phyloP scores from a whole-genome alignment of 1,139 yeast species.

The Tardiomyces digboiensis region DNA sequence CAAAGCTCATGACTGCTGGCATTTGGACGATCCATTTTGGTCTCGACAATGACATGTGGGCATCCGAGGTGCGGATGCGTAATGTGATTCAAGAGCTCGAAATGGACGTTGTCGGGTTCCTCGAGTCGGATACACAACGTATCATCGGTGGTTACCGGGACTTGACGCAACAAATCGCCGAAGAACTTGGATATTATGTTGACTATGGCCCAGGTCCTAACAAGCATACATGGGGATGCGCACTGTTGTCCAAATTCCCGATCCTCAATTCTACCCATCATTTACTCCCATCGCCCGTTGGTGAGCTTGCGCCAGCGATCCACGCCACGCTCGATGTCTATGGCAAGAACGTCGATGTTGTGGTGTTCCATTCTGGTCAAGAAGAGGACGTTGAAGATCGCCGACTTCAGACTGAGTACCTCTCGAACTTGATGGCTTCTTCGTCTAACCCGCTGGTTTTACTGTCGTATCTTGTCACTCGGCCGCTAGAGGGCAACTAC shows the following conservation, averaged over 20 bases:
- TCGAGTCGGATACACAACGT: conserved; percentile 91
- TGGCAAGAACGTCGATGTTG: conserved; percentile 78
- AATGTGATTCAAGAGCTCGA: conserved; percentile 77
- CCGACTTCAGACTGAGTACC: conserved; percentile 68
- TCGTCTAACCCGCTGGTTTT: conserved; percentile 70
- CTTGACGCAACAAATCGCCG: conserved; percentile 83
- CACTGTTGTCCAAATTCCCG: conserved; percentile 87
- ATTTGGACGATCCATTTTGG: conserved; percentile 99
- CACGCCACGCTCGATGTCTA: conserved; percentile 91
- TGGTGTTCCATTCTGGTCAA: conserved; percentile 97
- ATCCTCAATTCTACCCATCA: conserved; percentile 85
- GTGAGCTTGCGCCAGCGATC: conserved; percentile 96
- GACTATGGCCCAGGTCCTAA: conserved; percentile 98
- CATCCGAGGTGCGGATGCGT: conserved; percentile 84
- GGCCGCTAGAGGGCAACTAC: conserved; percentile 82
- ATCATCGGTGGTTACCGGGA: conserved; percentile 94
- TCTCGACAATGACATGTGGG: conserved; percentile 97
- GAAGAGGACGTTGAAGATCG: conserved; percentile 96
- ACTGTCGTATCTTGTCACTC: conserved; percentile 83
- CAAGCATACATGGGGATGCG: conserved; percentile 98
- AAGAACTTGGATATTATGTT: conserved; percentile 87
- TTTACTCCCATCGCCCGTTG: conserved; percentile 90
- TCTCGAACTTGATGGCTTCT: conserved; percentile 73
- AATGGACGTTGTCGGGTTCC: conserved; percentile 79
- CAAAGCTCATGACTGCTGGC: conserved; percentile 80